These are phyloP conservation scores for Ophiocytium majus DNA, from an alignment of 352 stramenopile species.

Conservation along the genomic window DNA sequence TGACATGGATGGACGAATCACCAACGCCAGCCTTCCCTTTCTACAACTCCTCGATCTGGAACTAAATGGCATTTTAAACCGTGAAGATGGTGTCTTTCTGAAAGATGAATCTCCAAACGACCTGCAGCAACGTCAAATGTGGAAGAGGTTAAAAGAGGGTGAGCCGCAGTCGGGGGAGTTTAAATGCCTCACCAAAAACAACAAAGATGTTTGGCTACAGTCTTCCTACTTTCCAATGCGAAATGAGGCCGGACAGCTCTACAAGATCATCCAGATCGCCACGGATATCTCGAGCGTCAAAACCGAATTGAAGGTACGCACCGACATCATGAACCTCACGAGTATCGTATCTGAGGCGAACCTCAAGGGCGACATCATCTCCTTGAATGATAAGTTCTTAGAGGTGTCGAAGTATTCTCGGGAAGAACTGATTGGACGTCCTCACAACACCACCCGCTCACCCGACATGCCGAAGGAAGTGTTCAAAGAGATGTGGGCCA, in stretches of 20 bases:
- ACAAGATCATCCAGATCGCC: background rate
- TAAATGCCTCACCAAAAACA: background rate
- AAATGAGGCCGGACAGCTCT: background rate
- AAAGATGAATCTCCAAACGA: no score
- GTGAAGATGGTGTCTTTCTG: no score
- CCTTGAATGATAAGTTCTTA: background rate
- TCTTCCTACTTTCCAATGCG: background rate
- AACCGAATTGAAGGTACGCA: no score
- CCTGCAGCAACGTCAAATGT: no score
- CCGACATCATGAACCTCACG: no score
- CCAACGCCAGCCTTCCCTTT: no score
- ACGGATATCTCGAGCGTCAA: no score
- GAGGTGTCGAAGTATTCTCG: constrained; percentile 2
- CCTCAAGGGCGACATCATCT: background rate
- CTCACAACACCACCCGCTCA: background rate
- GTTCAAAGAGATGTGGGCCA: constrained; percentile 13
- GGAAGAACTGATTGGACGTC: background rate
- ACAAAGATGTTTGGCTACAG: background rate
- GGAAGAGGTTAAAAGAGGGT: background rate
- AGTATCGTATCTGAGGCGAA: background rate
- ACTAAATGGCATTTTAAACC: no score
- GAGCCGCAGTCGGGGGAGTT: background rate
- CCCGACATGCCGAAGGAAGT: background rate
- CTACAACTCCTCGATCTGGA: no score
- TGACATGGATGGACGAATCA: no score